Conservation (phyloP, 2,329 filamentous ascomycete species). For the Ceratocystis cacaofunesta region DNA sequence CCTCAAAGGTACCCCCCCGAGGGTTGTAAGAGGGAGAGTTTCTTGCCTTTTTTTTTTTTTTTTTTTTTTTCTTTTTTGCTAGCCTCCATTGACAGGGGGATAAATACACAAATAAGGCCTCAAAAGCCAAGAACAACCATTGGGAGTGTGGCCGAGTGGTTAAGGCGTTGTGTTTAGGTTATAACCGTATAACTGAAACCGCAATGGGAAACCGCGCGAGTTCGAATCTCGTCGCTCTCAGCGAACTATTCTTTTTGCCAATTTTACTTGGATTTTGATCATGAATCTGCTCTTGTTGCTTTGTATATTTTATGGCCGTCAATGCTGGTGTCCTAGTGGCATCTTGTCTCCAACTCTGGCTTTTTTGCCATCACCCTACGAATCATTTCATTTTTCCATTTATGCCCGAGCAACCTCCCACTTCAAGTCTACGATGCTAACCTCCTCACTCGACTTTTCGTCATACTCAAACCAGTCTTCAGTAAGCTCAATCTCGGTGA, state of each 20-base stretch:
- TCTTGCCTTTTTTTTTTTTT: too few relatives aligned
- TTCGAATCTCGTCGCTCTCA: slow-evolving; percentile 39
- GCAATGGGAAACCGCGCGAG: slow-evolving; percentile 34
- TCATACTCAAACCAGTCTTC: slow-evolving; percentile 99
- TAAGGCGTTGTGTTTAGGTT: slow-evolving; percentile 42
- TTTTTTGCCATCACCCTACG: slow-evolving; percentile 3
- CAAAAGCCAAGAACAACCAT: neutral
- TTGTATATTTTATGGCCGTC: neutral
- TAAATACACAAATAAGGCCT: neutral
- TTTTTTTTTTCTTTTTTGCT: too few relatives aligned
- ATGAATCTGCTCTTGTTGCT: neutral
- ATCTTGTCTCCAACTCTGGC: neutral
- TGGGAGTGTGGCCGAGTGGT: slow-evolving; percentile 39
- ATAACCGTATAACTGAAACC: slow-evolving; percentile 22
- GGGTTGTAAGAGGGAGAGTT: too few relatives aligned
- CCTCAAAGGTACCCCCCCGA: too few relatives aligned
- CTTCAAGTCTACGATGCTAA: slow-evolving; percentile 76
- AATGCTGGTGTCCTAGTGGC: neutral
- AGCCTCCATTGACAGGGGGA: neutral
- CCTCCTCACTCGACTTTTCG: slow-evolving; percentile 81
- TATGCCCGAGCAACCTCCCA: slow-evolving; percentile 71
- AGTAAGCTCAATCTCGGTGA: slow-evolving; percentile 62
- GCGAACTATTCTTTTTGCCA: slow-evolving; percentile 18
- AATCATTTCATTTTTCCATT: neutral
- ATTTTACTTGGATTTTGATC: neutral